Evolutionary conservation across 1,284 basidiomycete genomes (phyloP), one percentile per base, ranked within the genome.

Genomic region (Pseudozyma pruni): DNA sequence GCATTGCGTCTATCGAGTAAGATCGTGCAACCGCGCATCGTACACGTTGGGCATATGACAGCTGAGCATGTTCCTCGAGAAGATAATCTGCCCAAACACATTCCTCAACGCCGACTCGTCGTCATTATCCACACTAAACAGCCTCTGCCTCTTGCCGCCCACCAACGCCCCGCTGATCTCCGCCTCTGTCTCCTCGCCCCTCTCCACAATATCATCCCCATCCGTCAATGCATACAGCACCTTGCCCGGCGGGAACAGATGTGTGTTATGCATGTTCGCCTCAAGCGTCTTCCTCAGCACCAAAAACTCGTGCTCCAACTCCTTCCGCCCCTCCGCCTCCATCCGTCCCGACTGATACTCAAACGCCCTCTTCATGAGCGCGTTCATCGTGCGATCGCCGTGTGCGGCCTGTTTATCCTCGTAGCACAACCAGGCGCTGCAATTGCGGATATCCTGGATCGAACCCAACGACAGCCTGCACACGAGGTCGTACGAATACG

Each of bases 401-500:
- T 63, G 58, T 5, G 27, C 42, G 0, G 58, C 62, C 20, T 66
- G 20, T 31, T 47, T 74, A 87, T 87, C 34, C 86, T 89, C 71
- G 50, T 90, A 89, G 77, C 90, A 91, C 19, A 93, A 83, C 91
- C 90, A 92, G 54, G 88, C 85, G 2, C 88, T 87, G 4, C 89
- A 90, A 49, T 90, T 89, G 44, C 87, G 88, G 34, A 93, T 86
- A 78, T 93, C 91, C 19, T 89, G 86, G 19, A 93, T 87, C 43
- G 90, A 88, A 3, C 91, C 91, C 5, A 93, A 84, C 2, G 90
- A 91, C 2, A 93, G 85, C 16, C 91, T 86, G 2, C 90, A 88
- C 10, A 93, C 90, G 46, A 92, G 86, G 71, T 93, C 92, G 78
- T 91, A 89, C 5, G 90, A 91, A 81, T 91, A 90, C 1, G 91